Base-by-base conservation (phyloP, 2,329 filamentous ascomycete species). In the Penicillium sp. region DNA sequence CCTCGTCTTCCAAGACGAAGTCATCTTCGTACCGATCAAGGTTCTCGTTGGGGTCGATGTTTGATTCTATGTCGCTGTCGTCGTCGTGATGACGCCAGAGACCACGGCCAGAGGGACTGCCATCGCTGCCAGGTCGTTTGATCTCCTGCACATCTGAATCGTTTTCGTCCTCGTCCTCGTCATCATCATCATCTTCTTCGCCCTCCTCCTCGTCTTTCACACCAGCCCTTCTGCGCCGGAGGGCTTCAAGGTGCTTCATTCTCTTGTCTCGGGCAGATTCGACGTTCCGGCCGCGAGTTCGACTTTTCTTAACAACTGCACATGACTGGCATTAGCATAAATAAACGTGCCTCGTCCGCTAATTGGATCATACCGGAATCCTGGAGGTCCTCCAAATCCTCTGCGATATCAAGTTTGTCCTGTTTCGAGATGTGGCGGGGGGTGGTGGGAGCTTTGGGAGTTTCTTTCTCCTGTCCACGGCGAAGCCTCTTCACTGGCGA, bases 1-100 rank as follows among this genome's bases (percentile, higher is more conserved):
- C 75, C 15, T 81, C 82, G 22, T 84, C 80, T 40, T 84, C 73
- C 2, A 77, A 72, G 19, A 90, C 76, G 53, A 88, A 88, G 52
- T 80, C 79, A 3, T 80, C 77, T 28, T 82, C 79, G 24, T 82
- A 77, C 8, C 75, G 69, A 44, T 78, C 75, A n/a, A 76, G 69
- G 34, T 75, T 70, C 58, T 80, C 55, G 64, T 64, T 47, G n/a
- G 56, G 53, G 9, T 59, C 48, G 10, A 63, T 53, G 10, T 59
- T 50, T 4, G 62, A 60, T 51, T 66, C 64, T 17, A 60, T 52
- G 17, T 69, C 64, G 48, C 65, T 68, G 24, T 68, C 57, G 32
- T 58, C 60, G 9, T 55, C 43, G 22, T 55, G 45, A 15, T 38
- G 43, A 3, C 37, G 57, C 24, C 57, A 54, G 33, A 33, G 22